Evolutionary conservation across 1,284 basidiomycete genomes (phyloP), one percentile per base, ranked within the genome.

Genomic region (Malassezia restricta): DNA sequence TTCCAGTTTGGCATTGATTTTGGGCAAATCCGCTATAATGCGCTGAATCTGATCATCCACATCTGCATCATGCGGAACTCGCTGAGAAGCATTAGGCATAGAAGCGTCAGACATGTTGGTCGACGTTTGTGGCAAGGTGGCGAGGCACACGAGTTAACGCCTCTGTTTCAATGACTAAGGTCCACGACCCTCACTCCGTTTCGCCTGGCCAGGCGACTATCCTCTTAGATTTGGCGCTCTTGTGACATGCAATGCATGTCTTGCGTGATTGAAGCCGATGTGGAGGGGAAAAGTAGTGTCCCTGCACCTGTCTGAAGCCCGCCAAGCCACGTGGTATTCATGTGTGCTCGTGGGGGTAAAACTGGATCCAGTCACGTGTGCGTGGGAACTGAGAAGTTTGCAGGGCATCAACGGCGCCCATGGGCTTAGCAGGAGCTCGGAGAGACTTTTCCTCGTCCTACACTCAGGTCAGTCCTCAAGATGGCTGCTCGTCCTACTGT

Each of bases 1-100:
- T 37, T 61, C 60, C 28, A 73, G 59, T 38, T 64, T 58, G 40
- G 54, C 54, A 56, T 73, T 73, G 63, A 73, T 68, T 45, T 56
- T 53, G 37, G 57, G 57, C 28, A 71, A 57, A 50, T 66, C 49
- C 8, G 24, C 40, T 37, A 55, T 46, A 38, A 55, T 46, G 15
- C 53, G 43, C 43, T 50, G 11, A 11, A 55, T 24, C 37, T 55
- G 53, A 20, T 27, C 30, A 41, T 48, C 43, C 5, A 42, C 29
- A 8, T 50, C 39, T 1, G 51, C 40, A 5, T 41, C 47, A 32
- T 43, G 24, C 1, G 35, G 29, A 31, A 38, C 49, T 28, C 42
- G 31, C 8, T 15, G 5, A 28, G 51, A 43, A 24, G 28, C n/a
- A 12, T 29, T 28, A 20, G n/a, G 6, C 3, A 46, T 33, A 20